These are phyloP conservation scores for Saccharomycopsis schoenii DNA, from an alignment of 805 yeast species.

Conservation along the genomic window DNA sequence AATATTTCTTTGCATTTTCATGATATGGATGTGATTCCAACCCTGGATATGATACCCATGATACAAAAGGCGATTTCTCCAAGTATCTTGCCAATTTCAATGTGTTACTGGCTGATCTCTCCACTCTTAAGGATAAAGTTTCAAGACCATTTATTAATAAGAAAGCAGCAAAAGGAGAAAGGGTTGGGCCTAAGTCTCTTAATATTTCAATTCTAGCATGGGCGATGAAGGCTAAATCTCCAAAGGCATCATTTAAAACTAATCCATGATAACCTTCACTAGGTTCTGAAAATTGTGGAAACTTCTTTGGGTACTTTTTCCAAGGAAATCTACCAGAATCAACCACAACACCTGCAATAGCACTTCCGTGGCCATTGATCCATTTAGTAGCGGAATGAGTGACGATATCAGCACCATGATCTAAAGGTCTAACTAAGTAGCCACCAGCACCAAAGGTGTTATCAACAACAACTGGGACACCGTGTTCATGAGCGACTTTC, in stretches of 20 bases:
- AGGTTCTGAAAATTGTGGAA: slow-evolving; percentile 86
- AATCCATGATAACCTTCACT: slow-evolving; percentile 92
- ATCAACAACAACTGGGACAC: slow-evolving; percentile 86
- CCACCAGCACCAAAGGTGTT: slow-evolving; percentile 98
- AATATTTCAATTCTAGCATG: slow-evolving; percentile 76
- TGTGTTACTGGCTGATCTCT: slow-evolving; percentile 82
- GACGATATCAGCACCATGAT: slow-evolving; percentile 85
- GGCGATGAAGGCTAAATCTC: slow-evolving; percentile 66
- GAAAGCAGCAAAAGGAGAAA: slow-evolving; percentile 85
- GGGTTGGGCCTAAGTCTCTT: slow-evolving; percentile 86
- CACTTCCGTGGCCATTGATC: slow-evolving; percentile 97
- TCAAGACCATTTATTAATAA: slow-evolving; percentile 85
- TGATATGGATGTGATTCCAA: slow-evolving; percentile 69
- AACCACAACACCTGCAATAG: slow-evolving; percentile 83
- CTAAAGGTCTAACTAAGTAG: slow-evolving; percentile 70
- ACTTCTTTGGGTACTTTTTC: slow-evolving; percentile 73
- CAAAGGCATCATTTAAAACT: slow-evolving; percentile 71
- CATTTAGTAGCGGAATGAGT: slow-evolving; percentile 95
- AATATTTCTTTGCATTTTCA: slow-evolving; percentile 73
- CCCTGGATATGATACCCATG: slow-evolving; percentile 92
- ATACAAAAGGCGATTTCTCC: slow-evolving; percentile 61
- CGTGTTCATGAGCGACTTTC: slow-evolving; percentile 73
- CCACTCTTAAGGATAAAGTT: slow-evolving; percentile 86
- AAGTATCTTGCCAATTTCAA: slow-evolving; percentile 68
- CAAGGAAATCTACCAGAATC: slow-evolving; percentile 94